Evolutionary conservation across 2,329 filamentous ascomycete genomes (phyloP).

Genomic region (Penicillium concentricum): DNA sequence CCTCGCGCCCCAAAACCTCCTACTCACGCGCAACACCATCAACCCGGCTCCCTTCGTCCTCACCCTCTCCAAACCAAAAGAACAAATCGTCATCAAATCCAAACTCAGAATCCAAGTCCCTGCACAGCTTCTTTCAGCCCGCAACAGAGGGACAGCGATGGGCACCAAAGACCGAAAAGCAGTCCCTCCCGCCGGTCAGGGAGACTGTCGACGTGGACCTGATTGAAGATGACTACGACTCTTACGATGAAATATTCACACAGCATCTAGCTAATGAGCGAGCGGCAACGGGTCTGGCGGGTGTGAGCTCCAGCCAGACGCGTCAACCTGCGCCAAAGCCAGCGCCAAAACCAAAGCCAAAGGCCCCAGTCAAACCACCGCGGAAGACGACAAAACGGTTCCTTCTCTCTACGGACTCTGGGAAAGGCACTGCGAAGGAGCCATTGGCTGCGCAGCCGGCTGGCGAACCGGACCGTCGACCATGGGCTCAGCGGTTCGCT

Average conservation of each 20-base stretch:
- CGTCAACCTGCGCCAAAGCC: slow-evolving; percentile 16
- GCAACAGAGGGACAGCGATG: slow-evolving; percentile 42
- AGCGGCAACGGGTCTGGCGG: neutral
- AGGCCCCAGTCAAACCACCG: slow-evolving; percentile 4
- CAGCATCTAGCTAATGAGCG: slow-evolving; percentile 31
- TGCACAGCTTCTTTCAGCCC: slow-evolving; percentile 44
- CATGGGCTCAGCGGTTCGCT: slow-evolving; percentile 85
- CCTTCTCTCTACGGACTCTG: slow-evolving; percentile 17
- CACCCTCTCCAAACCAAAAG: slow-evolving; percentile 34
- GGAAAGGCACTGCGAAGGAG: neutral
- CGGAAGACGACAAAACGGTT: slow-evolving; percentile 28
- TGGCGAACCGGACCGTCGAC: slow-evolving; percentile 55
- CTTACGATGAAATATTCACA: slow-evolving; percentile 38
- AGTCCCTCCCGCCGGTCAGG: slow-evolving; percentile 5
- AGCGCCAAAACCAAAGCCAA: slow-evolving; percentile 6
- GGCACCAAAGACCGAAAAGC: slow-evolving; percentile 30
- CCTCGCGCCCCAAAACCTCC: slow-evolving; percentile 16
- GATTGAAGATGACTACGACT: slow-evolving; percentile 44
- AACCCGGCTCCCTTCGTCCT: slow-evolving; percentile 24
- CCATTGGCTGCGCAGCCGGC: slow-evolving; percentile 10
- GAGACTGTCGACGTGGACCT: slow-evolving; percentile 35
- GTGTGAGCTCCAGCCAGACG: slow-evolving; percentile 5
- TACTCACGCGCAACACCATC: slow-evolving; percentile 6
- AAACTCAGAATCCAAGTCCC: slow-evolving; percentile 30
- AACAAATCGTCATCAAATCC: slow-evolving; percentile 9